Percentiles rank a stretch among this genome's conserved stretches.
Evolutionary conservation across 2,329 filamentous ascomycete genomes (phyloP).

Genomic region (Aspergillus transmontanensis): DNA sequence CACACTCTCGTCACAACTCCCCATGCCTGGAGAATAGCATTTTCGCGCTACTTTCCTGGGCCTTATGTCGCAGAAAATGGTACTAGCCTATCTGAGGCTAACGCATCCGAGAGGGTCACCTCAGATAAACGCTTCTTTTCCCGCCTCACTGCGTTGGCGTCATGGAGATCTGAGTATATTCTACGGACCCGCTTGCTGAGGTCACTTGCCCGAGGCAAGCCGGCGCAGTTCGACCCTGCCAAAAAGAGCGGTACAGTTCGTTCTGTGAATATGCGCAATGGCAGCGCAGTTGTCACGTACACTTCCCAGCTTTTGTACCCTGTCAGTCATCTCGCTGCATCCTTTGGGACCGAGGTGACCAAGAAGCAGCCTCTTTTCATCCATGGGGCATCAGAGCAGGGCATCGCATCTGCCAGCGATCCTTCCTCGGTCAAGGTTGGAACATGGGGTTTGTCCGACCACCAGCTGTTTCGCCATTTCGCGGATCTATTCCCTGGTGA

Average conservation of each 20-base stretch:
- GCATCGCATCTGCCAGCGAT: slow-evolving; percentile 78
- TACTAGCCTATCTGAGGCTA: slow-evolving; percentile 46
- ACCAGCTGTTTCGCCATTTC: slow-evolving; percentile 74
- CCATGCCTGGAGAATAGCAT: slow-evolving; percentile 91
- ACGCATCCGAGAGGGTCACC: slow-evolving; percentile 59
- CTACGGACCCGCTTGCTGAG: slow-evolving; percentile 80
- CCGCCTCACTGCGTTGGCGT: slow-evolving; percentile 78
- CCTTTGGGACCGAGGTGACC: slow-evolving; percentile 66
- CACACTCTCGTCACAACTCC: slow-evolving; percentile 84
- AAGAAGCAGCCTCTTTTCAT: slow-evolving; percentile 79
- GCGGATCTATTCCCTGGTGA: slow-evolving; percentile 74
- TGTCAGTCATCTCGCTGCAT: slow-evolving; percentile 77
- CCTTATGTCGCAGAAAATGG: slow-evolving; percentile 58
- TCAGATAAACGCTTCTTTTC: slow-evolving; percentile 80
- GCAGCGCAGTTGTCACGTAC: slow-evolving; percentile 78
- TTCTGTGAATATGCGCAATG: slow-evolving; percentile 62
- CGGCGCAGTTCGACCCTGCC: slow-evolving; percentile 56
- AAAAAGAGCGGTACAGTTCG: slow-evolving; percentile 57
- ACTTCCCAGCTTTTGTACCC: slow-evolving; percentile 79
- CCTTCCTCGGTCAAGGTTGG: slow-evolving; percentile 74
- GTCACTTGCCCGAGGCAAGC: slow-evolving; percentile 80
- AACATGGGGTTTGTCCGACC: slow-evolving; percentile 78
- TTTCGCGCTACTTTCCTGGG: slow-evolving; percentile 86
- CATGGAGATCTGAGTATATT: slow-evolving; percentile 96
- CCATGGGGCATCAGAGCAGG: slow-evolving; percentile 78